Conservation (phyloP, 2,329 filamentous ascomycete species). For the Tolypocladium ophioglossoides region DNA sequence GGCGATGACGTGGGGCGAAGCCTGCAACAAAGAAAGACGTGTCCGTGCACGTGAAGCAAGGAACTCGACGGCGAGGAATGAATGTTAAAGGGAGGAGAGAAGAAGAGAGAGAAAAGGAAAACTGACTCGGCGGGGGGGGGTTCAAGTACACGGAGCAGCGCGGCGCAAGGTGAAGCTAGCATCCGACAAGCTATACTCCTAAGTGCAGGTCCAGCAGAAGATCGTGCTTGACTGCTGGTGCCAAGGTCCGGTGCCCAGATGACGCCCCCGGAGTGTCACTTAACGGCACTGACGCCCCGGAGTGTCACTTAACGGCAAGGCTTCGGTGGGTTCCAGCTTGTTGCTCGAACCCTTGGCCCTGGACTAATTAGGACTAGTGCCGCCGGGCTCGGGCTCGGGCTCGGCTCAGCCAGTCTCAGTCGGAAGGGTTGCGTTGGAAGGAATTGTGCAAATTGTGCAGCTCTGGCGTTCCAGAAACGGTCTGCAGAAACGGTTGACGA, state of each 20-base stretch:
- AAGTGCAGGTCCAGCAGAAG: constrained; percentile 10
- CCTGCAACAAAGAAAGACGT: background rate
- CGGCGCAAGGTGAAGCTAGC: background rate
- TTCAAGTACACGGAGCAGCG: background rate
- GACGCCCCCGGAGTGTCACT: constrained; percentile 1
- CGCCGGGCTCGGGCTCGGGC: too few relatives aligned
- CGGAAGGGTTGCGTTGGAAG: too few relatives aligned
- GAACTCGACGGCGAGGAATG: background rate
- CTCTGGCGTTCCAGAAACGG: too few relatives aligned
- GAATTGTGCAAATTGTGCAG: too few relatives aligned
- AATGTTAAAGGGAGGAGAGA: background rate
- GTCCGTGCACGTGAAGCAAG: background rate
- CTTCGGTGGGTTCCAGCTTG: background rate
- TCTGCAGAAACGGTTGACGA: too few relatives aligned
- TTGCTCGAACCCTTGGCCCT: too few relatives aligned
- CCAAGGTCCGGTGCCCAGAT: constrained; percentile 1
- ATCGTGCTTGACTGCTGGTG: constrained; percentile 1
- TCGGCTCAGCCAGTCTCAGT: too few relatives aligned
- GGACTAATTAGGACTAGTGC: too few relatives aligned
- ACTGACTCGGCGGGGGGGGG: background rate
- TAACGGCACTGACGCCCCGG: constrained; percentile 1
- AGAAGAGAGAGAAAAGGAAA: background rate
- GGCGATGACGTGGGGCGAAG: background rate
- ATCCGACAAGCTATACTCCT: constrained; percentile 9
- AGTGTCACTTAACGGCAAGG: constrained; percentile 8